Percentiles rank a stretch among this genome's conserved stretches.
Conservation (phyloP, 257 asterid species). For the Jacaranda mimosifolia region DNA sequence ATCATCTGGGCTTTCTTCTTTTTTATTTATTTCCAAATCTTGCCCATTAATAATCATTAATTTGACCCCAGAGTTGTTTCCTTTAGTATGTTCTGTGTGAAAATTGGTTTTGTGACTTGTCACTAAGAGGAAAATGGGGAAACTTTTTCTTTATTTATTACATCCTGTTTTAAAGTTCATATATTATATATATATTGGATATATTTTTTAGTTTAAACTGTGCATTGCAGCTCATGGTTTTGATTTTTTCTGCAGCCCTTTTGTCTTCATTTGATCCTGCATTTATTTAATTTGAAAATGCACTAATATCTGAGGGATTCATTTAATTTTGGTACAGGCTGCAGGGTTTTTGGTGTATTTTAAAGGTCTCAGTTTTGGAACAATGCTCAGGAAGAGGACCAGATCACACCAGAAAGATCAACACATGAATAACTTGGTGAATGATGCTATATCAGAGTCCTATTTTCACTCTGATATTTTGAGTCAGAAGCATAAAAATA, state of each 20-base stretch:
- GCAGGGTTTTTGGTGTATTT: constrained; percentile 30
- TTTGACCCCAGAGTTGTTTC: not conserved
- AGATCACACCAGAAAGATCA: constrained; percentile 75
- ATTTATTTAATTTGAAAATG: constrained; percentile 19
- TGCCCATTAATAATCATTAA: not conserved
- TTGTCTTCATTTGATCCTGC: constrained; percentile 18
- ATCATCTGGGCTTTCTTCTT: constrained; percentile 22
- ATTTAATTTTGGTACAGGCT: constrained; percentile 47
- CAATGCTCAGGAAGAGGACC: constrained; percentile 78
- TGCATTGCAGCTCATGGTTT: constrained; percentile 42
- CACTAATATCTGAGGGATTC: constrained; percentile 33
- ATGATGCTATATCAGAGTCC: constrained; percentile 63
- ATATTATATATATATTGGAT: not conserved
- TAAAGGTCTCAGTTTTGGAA: constrained; percentile 38
- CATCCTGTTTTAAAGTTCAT: constrained; percentile 6
- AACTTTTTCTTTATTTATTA: not conserved
- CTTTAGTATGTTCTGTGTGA: not conserved
- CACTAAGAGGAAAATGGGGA: not conserved
- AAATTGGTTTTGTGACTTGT: not conserved
- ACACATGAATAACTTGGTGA: constrained; percentile 57
- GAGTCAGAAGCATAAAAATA: constrained; percentile 61
- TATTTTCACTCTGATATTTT: constrained; percentile 55
- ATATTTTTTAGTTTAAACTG: constrained; percentile 22
- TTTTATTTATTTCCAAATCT: not conserved
- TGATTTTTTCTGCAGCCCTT: constrained; percentile 17